phyloP scores from a whole-genome alignment of 129 eudicot species.

The Pittosporum tobira region DNA sequence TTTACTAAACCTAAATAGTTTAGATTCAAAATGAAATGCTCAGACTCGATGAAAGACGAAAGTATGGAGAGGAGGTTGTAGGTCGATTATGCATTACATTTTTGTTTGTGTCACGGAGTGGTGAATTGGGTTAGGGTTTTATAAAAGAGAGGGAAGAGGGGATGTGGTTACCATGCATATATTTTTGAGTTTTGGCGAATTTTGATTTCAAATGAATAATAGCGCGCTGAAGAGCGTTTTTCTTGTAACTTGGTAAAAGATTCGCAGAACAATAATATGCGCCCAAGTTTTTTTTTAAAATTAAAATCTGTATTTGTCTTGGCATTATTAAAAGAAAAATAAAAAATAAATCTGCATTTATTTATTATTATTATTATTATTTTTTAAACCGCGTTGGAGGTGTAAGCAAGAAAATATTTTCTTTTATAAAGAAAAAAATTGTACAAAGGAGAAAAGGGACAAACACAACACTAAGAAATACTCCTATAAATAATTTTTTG shows the following conservation, averaged over 20 bases:
- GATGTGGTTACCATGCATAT: slow-evolving; percentile 2
- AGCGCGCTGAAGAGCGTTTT: slow-evolving; percentile 11
- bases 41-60: neutral
- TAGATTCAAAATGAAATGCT: slow-evolving; percentile 18
- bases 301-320: too few species aligned
- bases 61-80: neutral
- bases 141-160: slow-evolving; percentile 27
- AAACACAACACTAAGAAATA: too few species aligned
- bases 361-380: too few species aligned
- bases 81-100: neutral
- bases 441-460: too few species aligned
- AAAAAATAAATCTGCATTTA: too few species aligned
- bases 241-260: neutral
- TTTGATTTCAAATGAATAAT: slow-evolving; percentile 8
- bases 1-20: slow-evolving; percentile 8
- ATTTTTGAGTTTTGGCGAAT: neutral
- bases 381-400: too few species aligned
- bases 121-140: slow-evolving; percentile 35
- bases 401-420: too few species aligned
- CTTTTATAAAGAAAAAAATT: too few species aligned
- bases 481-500: too few species aligned
- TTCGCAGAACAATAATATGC: too few species aligned
- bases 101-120: neutral
- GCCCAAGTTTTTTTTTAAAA: too few species aligned
- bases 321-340: too few species aligned